Evolutionary conservation across 192 early-diverging fungal species (phyloP).

Genomic region (Coemansia sp.): DNA sequence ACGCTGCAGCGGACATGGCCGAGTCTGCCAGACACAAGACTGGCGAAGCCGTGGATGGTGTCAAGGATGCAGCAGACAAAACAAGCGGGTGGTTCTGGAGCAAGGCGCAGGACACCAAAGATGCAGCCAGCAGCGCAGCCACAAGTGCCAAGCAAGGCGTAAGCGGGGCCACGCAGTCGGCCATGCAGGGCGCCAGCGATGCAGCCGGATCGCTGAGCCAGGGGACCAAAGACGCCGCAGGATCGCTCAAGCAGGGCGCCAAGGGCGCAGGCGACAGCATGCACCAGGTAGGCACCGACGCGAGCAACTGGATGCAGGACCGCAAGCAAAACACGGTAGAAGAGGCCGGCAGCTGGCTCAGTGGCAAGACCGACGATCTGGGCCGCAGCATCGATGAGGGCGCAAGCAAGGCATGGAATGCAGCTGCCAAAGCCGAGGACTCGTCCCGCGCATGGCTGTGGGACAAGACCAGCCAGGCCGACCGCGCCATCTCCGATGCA

Average conservation of each 20-base stretch:
- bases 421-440: conserved; percentile 7
- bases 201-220: conserved; percentile 8
- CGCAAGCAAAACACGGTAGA: conserved; percentile 8
- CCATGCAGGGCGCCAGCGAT: conserved; percentile 5
- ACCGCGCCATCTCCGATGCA: conserved; percentile 16
- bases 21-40: too few relatives aligned
- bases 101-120: conserved; percentile 17
- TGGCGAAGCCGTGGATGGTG: background rate
- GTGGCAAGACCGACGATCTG: conserved; percentile 11
- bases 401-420: background rate
- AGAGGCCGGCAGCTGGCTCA: conserved; percentile 20
- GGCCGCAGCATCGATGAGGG: conserved; percentile 2
- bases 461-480: conserved; percentile 14
- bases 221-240: background rate
- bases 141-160: too few relatives aligned
- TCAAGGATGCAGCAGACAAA: conserved; percentile 13
- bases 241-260: background rate
- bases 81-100: conserved; percentile 38
- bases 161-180: background rate
- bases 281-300: background rate
- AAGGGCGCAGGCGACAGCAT: background rate
- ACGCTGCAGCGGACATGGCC: too few relatives aligned
- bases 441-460: conserved; percentile 18
- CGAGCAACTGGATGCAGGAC: conserved; percentile 3
- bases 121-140: background rate